Evolutionary conservation across 176 grass and related monocot genomes (phyloP), one percentile per base, ranked within the genome.

Genomic region (Oryza meyeriana): DNA sequence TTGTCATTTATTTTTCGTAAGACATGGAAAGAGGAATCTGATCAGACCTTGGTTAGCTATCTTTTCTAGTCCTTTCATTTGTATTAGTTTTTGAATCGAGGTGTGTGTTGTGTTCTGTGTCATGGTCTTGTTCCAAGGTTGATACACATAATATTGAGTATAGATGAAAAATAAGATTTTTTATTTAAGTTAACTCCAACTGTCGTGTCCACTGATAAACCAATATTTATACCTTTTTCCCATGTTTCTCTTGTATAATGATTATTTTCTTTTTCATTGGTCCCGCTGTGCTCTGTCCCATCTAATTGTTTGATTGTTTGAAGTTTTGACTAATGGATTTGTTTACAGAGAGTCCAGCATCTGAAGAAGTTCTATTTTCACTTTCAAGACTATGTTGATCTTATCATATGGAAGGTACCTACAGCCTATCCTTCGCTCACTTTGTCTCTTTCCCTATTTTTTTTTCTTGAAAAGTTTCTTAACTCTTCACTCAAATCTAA

Each of bases 351-450:
- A 92, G 90, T 98, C 82, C 92, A 98, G 24, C 87, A 93, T 98
- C 82, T 98, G 64, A 98, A 95, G 82, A 95, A 91, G 77, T 98
- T 95, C 47, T 98, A 98, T 93, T 98, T 93, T 89, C 90, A 93
- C 69, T 98, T 95, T 89, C 92, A 95, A 93, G 95, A 95, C 67
- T 98, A 94, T 76, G 86, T 93, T 74, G 95, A 98, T 81, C 90
- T 98, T 90, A 91, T 93, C 80, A 91, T 98, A 83, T 93, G 81
- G 90, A 98, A 98, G 93, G 95, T 98, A 91, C n/a, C 71, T 52
- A 77, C 10, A 28, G 25, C n/a, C n/a, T n/a, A n/a, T 39, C 24
- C 32, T 71, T 41, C 12, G 34, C 71, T 79, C 31, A 44, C 75
- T 70, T 76, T 80, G 36, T 36, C 28, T 75, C 27, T 78, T 59